Base-by-base conservation (phyloP, 306 rosid genomes). In the Gastrolobium villosum region DNA sequence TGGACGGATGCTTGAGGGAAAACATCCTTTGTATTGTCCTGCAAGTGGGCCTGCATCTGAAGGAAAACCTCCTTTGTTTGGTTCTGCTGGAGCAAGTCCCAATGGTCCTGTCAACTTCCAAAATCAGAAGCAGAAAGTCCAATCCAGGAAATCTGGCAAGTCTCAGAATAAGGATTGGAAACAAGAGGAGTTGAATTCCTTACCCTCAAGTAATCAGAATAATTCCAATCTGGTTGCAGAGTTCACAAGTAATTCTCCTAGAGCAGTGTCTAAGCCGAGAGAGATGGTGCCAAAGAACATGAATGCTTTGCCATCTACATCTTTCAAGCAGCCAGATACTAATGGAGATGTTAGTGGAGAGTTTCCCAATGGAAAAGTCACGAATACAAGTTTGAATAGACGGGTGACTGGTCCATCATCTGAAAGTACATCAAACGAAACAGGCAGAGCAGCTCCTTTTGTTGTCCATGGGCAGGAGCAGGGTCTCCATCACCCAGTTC, bases 181-280 rank as follows among this genome's bases (percentile, higher is more conserved):
- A 78, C 89, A 91, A 79, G 85, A 80, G 66, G 97, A 89, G 85
- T 80, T 87, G 80, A 87, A 87, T 79, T 87, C 95, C 65, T 64
- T 81, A 76, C 90, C 93, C 61, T 53, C 92, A 1, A 66, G 60
- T 28, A 83, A 64, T 69, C 92, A 87, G 72, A 93, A 75, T 73
- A 87, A 77, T 66, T 72, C 84, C 66, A 82, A 81, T 53, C 80
- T 63, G 70, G 74, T 76, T 56, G 82, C 89, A 48, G 88, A 89
- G 35, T 82, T 83, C 80, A 54, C 86, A 35, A 79, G 85, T 64
- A 87, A 83, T 78, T 44, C 87, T 30, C 84, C 91, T 76, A 32
- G 75, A 10, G 76, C 89, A 56, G 86, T 84, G 65, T 82, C 93
- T 6, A 92, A 82, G 79, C 70, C 90, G 56, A 89, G 90, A 79